A percentile compares a stretch with the other conserved stretches of the same genome.
Conservation (phyloP, 2,329 filamentous ascomycete genomes). For the Boeremia exigua region DNA sequence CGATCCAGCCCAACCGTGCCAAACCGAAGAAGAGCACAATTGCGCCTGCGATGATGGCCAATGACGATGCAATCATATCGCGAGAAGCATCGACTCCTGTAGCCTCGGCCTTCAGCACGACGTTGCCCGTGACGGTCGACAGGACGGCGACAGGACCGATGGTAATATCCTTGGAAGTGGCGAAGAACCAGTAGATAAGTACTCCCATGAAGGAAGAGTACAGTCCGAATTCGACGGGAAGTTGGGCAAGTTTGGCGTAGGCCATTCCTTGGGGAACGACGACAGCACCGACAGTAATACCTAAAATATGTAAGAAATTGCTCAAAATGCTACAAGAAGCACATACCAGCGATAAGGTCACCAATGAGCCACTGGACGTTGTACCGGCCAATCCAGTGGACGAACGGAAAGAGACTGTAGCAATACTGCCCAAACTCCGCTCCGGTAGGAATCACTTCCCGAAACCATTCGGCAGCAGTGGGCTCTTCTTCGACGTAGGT, state of each 20-base stretch:
- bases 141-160: constrained; percentile 96
- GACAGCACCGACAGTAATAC: constrained; percentile 75
- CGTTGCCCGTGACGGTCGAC: constrained; percentile 84
- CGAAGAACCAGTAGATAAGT: constrained; percentile 95
- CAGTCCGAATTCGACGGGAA: constrained; percentile 81
- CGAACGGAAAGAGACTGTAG: constrained; percentile 81
- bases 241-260: constrained; percentile 81
- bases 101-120: constrained; percentile 68
- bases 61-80: constrained; percentile 60
- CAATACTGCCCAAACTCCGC: constrained; percentile 66
- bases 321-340: background rate
- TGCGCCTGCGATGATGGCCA: constrained; percentile 78
- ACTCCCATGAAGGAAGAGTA: constrained; percentile 98
- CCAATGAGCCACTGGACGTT: constrained; percentile 88
- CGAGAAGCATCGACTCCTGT: constrained; percentile 28
- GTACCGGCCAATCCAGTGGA: constrained; percentile 87
- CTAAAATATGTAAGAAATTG: constrained; percentile 43
- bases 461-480: constrained; percentile 74
- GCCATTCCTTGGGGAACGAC: constrained; percentile 98
- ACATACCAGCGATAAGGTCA: constrained; percentile 83
- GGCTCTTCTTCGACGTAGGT: constrained; percentile 84
- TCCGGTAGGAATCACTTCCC: constrained; percentile 65
- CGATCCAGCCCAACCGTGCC: constrained; percentile 83
- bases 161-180: constrained; percentile 97
- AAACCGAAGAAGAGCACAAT: constrained; percentile 85